Percentiles rank a stretch among this genome's conserved stretches.
Evolutionary conservation across 169 alveolate genomes (phyloP).

Genomic region (Cryptosporidium ubiquitum): DNA sequence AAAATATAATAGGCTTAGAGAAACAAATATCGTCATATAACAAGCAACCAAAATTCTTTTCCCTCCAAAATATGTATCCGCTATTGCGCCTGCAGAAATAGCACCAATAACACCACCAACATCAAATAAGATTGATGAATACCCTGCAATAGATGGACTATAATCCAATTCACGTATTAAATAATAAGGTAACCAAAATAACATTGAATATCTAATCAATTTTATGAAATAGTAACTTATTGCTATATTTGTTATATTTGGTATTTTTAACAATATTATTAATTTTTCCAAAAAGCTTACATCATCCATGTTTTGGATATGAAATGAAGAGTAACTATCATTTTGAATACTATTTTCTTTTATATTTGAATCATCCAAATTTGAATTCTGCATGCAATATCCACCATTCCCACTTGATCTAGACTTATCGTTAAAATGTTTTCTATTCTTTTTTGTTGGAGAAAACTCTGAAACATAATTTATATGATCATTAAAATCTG

Average conservation of each 20-base stretch:
- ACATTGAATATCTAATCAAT: conserved; percentile 77
- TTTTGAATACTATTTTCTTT: conserved; percentile 21
- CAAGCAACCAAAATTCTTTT: conserved; percentile 63
- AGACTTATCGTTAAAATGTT: not conserved
- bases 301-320: conserved; percentile 5
- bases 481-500: not conserved
- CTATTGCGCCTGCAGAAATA: conserved; percentile 75
- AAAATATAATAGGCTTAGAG: conserved; percentile 30
- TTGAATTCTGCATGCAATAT: not conserved
- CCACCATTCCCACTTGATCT: not conserved
- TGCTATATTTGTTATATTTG: conserved; percentile 48
- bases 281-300: not conserved
- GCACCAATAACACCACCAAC: conserved; percentile 81
- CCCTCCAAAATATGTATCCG: conserved; percentile 45
- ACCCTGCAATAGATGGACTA: conserved; percentile 77
- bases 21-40: conserved; percentile 37
- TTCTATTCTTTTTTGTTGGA: conserved; percentile 49
- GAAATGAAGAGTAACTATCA: not conserved
- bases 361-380: not conserved
- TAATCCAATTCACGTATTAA: conserved; percentile 67
- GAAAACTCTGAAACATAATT: conserved; percentile 19
- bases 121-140: conserved; percentile 77
- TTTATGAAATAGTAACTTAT: conserved; percentile 78
- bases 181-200: conserved; percentile 80
- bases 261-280: conserved; percentile 3